These are phyloP conservation scores for Talaromyces liani DNA, from an alignment of 495 filamentous ascomycete genomes.

Conservation along the genomic window DNA sequence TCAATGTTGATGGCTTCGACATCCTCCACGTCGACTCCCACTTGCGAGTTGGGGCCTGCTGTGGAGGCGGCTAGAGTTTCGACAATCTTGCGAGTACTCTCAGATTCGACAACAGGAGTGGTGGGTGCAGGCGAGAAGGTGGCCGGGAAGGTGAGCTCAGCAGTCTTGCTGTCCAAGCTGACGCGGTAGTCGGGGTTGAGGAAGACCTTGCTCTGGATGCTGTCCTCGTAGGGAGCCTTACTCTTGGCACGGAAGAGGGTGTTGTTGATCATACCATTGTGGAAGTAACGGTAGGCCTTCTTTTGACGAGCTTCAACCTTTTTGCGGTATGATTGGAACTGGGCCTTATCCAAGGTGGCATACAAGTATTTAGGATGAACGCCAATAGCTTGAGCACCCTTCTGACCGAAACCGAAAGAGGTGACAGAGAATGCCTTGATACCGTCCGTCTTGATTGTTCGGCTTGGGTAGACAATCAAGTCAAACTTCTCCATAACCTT, in stretches of 20 bases:
- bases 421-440: conserved; percentile 98
- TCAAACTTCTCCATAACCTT: conserved; percentile 94
- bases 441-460: conserved; percentile 93
- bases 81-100: conserved; percentile 66
- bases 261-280: conserved; percentile 95
- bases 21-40: conserved; percentile 89
- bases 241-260: conserved; percentile 93
- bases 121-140: conserved; percentile 45
- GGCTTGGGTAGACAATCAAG: conserved; percentile 93
- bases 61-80: conserved; percentile 70
- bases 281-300: conserved; percentile 97
- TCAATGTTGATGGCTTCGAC: conserved; percentile 78
- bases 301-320: conserved; percentile 92
- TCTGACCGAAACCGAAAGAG: conserved; percentile 98
- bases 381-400: conserved; percentile 95
- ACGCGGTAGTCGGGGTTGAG: conserved; percentile 94
- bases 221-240: conserved; percentile 80
- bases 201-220: conserved; percentile 79
- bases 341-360: conserved; percentile 81
- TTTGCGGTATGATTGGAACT: conserved; percentile 71
- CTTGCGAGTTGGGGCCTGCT: conserved; percentile 64
- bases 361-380: conserved; percentile 95
- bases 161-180: conserved; percentile 71
- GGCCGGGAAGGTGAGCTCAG: conserved; percentile 61
- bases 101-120: conserved; percentile 35